Base-by-base conservation (phyloP, 2,329 filamentous ascomycete genomes). In the Cercospora zeina region DNA sequence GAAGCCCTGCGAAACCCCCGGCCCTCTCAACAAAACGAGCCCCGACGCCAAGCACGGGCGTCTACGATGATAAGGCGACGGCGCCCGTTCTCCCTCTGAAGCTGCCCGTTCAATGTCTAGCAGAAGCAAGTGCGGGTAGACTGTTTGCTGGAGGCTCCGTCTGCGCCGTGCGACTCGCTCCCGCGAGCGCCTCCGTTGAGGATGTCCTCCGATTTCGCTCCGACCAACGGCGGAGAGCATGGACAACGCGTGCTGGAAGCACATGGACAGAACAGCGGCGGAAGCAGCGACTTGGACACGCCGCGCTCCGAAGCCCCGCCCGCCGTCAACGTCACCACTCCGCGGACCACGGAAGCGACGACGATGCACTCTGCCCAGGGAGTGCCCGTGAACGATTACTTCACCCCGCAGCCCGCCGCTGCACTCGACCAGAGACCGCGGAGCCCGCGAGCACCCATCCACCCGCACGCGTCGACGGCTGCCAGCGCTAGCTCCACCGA, bases 271-370 rank as follows among this genome's bases (percentile, higher is more conserved):
- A 59, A 50, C 31, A 39, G 60, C 57, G 55, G 56, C 45, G 24
- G 50, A 62, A 53, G 64, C 64, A 71, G 71, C 37, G 72, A 76
- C 59, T 65, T 70, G 36, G 76, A 77, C 69, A 71, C 68, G 65
- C 75, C 76, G 53, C 74, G 76, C 61, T 77, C 76, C 5, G 77
- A 78, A 67, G 64, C 74, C 51, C 77, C 76, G 57, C 73, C 73
- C 19, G 61, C 62, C 8, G 61, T 70, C 47, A 68, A 69, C 59
- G 62, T 69, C n/a, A 58, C 65, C 27, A 68, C 68, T 31, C 66
- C 64, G 42, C 59, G 58, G 37, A 62, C 65, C 7, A 54, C 61
- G 50, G 65, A 67, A 54, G 62, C 62, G n/a, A 45, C 45, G 33
- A 21, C 30, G 27, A 36, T 42, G 36, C 24, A 37, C 27, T 21